Base-by-base conservation (phyloP, 345 rosid species). In the Acer yangbiense region DNA sequence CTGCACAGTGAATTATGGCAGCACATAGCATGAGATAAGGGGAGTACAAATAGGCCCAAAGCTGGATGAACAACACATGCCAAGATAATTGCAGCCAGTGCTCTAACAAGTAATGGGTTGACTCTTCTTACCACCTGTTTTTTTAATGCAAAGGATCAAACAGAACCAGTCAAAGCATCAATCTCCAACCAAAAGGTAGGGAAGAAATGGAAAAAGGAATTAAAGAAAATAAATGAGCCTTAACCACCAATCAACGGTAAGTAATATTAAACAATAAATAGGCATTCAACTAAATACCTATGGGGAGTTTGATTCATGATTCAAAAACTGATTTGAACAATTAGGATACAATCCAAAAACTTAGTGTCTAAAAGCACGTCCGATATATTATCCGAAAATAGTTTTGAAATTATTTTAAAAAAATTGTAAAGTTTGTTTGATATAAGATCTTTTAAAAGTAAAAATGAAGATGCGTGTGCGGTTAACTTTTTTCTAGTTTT, bases 21-120 rank as follows among this genome's bases (percentile, higher is more conserved):
- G 84, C 92, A 85, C 23, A 88, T 75, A 68, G 87, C 93, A 84
- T 94, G 94, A 77, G 85, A 86, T 41, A 83, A 82, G 12, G 91
- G 82, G 77, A 92, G 91, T 74, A 89, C 79, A 72, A 88, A 85
- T 72, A 96, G 87, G 82, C 98, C 97, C 86, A 96, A 83, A 6
- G 97, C 95, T 7, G 98, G 98, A 85, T 94, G 99, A 78, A 96
- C 89, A 71, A 92, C 82, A 83, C 89, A 85, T 60, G 86, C 94
- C 83, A 94, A 83, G 72, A 82, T 74, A 85, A 89, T 85, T 52
- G 94, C 93, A 68, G 69, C 83, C 68, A 86, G 78, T 75, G 90
- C 80, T 69, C 88, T 86, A 77, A 90, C 83, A 52, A 90, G 76
- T 62, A 85, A 85, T 25, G 87, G 85, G 80, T 91, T 89, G 72